Conservation (phyloP, 805 yeast genomes). For the Wickerhamomyces silvicola region DNA sequence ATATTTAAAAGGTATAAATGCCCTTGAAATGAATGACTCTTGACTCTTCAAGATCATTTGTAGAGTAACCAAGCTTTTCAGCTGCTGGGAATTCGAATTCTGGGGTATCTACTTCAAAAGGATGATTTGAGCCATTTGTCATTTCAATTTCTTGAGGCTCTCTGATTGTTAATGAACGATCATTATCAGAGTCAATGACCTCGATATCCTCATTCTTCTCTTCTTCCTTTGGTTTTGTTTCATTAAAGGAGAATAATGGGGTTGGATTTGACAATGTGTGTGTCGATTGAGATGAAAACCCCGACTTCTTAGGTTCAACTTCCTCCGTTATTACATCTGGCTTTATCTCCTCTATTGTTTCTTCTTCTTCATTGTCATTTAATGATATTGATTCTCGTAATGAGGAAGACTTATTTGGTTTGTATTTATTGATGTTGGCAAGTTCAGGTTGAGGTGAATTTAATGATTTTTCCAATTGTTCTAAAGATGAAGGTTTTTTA, state of each 20-base stretch:
- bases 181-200: neutral
- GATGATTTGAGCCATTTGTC: conserved; percentile 1
- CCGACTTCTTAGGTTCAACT: neutral
- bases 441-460: conserved; percentile 1
- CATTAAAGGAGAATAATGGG: conserved; percentile 1
- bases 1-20: conserved; percentile 7
- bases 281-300: neutral
- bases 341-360: conserved; percentile 2
- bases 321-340: neutral
- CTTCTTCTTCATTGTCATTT: conserved; percentile 9
- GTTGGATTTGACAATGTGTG: neutral
- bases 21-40: conserved; percentile 9
- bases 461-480: conserved; percentile 18
- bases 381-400: conserved; percentile 27
- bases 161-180: neutral
- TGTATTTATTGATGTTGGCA: conserved; percentile 20
- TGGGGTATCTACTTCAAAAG: neutral
- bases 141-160: conserved; percentile 1
- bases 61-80: conserved; percentile 5
- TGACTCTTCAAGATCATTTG: conserved; percentile 15
- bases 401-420: conserved; percentile 32
- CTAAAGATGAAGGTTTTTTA: conserved; percentile 14
- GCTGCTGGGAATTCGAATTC: conserved; percentile 18
- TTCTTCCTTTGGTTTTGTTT: neutral
- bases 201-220: neutral